phyloP scores from a whole-genome alignment of 768 basidiomycete genomes.

The Neoboletus subvelutipes region DNA sequence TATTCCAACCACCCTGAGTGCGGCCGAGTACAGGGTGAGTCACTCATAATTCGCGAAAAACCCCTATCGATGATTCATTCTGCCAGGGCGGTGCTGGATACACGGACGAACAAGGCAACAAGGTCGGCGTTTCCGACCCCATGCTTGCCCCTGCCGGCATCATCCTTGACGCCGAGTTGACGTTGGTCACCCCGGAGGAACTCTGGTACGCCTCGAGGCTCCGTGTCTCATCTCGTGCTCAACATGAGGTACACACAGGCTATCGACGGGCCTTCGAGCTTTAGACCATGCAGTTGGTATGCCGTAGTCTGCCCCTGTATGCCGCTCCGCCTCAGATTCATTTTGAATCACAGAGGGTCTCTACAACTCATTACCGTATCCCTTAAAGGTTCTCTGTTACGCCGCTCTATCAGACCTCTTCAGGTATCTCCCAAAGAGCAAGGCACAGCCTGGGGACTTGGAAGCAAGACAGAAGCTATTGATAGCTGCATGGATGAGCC shows the following conservation, averaged over 20 bases:
- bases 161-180: slow-evolving; percentile 76
- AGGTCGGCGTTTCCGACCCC: slow-evolving; percentile 52
- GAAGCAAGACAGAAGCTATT: slow-evolving; percentile 67
- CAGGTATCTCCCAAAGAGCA: slow-evolving; percentile 66
- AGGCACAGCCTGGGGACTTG: slow-evolving; percentile 54
- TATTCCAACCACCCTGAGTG: slow-evolving; percentile 79
- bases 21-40: slow-evolving; percentile 69
- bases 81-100: slow-evolving; percentile 64
- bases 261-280: slow-evolving; percentile 77
- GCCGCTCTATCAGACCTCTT: slow-evolving; percentile 71
- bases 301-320: slow-evolving; percentile 16
- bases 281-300: slow-evolving; percentile 76
- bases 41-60: not conserved
- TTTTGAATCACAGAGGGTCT: slow-evolving; percentile 45
- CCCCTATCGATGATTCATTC: slow-evolving; percentile 2
- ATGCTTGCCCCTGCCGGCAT: slow-evolving; percentile 68
- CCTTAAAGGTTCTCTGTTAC: slow-evolving; percentile 63
- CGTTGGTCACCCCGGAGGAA: slow-evolving; percentile 68
- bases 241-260: slow-evolving; percentile 40
- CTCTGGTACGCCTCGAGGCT: slow-evolving; percentile 52
- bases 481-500: slow-evolving; percentile 77
- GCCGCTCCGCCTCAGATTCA: not conserved
- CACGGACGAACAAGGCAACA: slow-evolving; percentile 66
- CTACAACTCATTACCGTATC: slow-evolving; percentile 57
- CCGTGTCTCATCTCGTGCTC: slow-evolving; percentile 5